Evolutionary conservation across 495 filamentous ascomycete genomes (phyloP).

Genomic region (Penicillium crystallinum): DNA sequence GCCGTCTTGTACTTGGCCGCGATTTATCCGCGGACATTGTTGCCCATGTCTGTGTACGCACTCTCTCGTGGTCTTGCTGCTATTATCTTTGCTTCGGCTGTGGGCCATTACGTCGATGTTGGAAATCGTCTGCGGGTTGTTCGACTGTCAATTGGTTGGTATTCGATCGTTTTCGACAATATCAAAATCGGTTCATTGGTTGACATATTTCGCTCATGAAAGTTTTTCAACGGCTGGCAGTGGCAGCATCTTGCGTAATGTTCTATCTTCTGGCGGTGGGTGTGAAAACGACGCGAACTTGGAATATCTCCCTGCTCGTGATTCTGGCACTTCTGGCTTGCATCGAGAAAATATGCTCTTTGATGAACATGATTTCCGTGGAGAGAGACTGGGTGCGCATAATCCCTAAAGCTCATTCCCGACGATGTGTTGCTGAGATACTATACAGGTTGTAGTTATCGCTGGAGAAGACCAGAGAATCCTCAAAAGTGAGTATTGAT

Average conservation of each 20-base stretch:
- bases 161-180: not conserved
- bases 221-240: conserved; percentile 39
- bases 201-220: no score
- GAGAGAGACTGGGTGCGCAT: conserved; percentile 60
- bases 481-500: not conserved
- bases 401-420: no score
- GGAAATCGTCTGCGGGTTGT: conserved; percentile 46
- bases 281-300: not conserved
- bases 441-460: no score
- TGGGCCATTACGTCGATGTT: conserved; percentile 43
- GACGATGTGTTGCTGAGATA: no score
- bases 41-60: conserved; percentile 40
- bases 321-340: conserved; percentile 47
- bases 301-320: conserved; percentile 35
- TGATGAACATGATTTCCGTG: conserved; percentile 56
- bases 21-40: conserved; percentile 51
- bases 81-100: conserved; percentile 32
- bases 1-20: conserved; percentile 58
- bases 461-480: not conserved
- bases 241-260: conserved; percentile 29
- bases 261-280: not conserved
- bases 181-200: no score
- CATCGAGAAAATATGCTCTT: conserved; percentile 50
- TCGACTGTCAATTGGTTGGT: conserved; percentile 45
- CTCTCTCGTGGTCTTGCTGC: conserved; percentile 27